Conservation (phyloP, 805 yeast species). For the Blastobotrys attinorum region DNA sequence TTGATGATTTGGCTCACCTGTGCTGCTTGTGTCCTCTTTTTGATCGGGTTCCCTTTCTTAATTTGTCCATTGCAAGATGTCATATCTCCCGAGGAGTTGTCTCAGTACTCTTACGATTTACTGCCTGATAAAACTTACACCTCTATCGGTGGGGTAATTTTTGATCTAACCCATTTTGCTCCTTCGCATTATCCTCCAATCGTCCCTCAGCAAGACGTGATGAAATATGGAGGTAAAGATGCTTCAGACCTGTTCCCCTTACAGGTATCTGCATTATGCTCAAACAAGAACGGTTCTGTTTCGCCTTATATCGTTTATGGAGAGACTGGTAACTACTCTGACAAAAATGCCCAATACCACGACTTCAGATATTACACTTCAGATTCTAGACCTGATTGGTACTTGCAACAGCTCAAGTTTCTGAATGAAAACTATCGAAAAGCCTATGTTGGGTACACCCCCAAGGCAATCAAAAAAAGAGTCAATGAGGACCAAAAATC, state of each 20-base stretch:
- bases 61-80: conserved; percentile 35
- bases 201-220: conserved; percentile 28
- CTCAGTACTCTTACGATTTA: conserved; percentile 22
- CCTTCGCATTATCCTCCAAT: conserved; percentile 33
- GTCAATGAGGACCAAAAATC: conserved; percentile 19
- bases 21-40: conserved; percentile 24
- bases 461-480: conserved; percentile 22
- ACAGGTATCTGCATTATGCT: conserved; percentile 34
- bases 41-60: conserved; percentile 34
- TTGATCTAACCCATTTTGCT: conserved; percentile 32
- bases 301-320: conserved; percentile 25
- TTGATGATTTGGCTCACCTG: conserved; percentile 35
- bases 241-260: conserved; percentile 31
- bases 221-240: conserved; percentile 33
- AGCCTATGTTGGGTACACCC: conserved; percentile 33
- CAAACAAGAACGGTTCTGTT: conserved; percentile 26
- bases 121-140: conserved; percentile 28
- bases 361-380: conserved; percentile 33
- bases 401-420: conserved; percentile 30
- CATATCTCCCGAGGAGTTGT: conserved; percentile 27
- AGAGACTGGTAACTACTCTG: conserved; percentile 28
- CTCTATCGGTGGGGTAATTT: conserved; percentile 34
- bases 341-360: conserved; percentile 32
- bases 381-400: conserved; percentile 38
- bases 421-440: conserved; percentile 30